Conservation (phyloP, 371 early-diverging fungal genomes). For the Mortierella sp. region DNA sequence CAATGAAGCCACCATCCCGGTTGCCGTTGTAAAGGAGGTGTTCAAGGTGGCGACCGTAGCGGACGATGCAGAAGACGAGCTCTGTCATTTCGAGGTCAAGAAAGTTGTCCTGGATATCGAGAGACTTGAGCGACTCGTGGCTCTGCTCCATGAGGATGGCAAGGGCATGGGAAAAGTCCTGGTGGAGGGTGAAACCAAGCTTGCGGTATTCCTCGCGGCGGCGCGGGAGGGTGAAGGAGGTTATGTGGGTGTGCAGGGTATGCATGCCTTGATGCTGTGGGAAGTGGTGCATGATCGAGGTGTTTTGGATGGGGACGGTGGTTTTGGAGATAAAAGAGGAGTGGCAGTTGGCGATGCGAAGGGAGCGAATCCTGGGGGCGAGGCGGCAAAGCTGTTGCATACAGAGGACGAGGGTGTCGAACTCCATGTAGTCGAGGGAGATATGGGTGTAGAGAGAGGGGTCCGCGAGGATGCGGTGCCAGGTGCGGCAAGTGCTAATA, state of each 20-base stretch:
- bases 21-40: slow-evolving; percentile 61
- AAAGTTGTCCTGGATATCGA: slow-evolving; percentile 61
- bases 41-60: slow-evolving; percentile 59
- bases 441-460: slow-evolving; percentile 64
- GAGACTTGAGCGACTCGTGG: slow-evolving; percentile 53
- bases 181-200: slow-evolving; percentile 62
- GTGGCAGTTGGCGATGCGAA: slow-evolving; percentile 61
- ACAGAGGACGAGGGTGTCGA: slow-evolving; percentile 58
- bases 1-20: slow-evolving; percentile 60
- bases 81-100: slow-evolving; percentile 68
- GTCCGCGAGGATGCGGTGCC: slow-evolving; percentile 58
- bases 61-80: slow-evolving; percentile 61
- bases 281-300: slow-evolving; percentile 39
- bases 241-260: slow-evolving; percentile 57
- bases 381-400: slow-evolving; percentile 58
- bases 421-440: slow-evolving; percentile 61
- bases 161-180: slow-evolving; percentile 62
- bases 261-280: slow-evolving; percentile 45
- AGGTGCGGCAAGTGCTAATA: slow-evolving; percentile 61
- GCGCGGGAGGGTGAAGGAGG: slow-evolving; percentile 58
- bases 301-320: slow-evolving; percentile 60
- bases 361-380: slow-evolving; percentile 55
- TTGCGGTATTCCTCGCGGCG: slow-evolving; percentile 64
- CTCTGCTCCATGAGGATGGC: slow-evolving; percentile 56
- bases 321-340: slow-evolving; percentile 63